These are phyloP conservation scores for Candida labiduridarum DNA, from an alignment of 1,139 yeast species.

Conservation along the genomic window DNA sequence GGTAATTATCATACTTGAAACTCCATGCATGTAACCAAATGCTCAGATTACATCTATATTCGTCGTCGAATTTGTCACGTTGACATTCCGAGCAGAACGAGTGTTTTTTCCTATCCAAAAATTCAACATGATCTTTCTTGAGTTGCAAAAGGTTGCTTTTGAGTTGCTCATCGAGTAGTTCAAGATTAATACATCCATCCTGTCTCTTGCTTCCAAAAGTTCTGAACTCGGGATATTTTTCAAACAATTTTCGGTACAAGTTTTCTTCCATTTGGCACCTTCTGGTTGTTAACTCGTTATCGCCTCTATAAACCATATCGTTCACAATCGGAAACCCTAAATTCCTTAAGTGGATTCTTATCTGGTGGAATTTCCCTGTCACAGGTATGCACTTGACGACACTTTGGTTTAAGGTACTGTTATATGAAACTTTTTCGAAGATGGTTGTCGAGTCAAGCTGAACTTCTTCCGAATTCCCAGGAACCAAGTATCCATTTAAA, in stretches of 20 bases:
- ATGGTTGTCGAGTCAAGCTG: conserved; percentile 37
- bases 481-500: conserved; percentile 38
- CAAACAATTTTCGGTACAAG: conserved; percentile 27
- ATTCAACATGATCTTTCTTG: conserved; percentile 17
- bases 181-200: conserved; percentile 18
- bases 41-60: conserved; percentile 15
- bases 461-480: conserved; percentile 26
- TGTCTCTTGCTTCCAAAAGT: conserved; percentile 5
- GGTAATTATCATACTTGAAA: conserved; percentile 15
- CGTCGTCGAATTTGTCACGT: conserved; percentile 31
- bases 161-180: conserved; percentile 18
- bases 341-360: conserved; percentile 69
- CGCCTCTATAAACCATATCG: conserved; percentile 58
- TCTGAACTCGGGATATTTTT: conserved; percentile 19
- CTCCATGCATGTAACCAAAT: conserved; percentile 61
- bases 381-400: conserved; percentile 66
- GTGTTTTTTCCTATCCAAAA: background rate
- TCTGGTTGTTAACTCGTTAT: conserved; percentile 6
- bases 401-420: conserved; percentile 41
- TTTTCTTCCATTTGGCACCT: conserved; percentile 31
- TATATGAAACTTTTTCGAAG: conserved; percentile 30
- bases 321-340: conserved; percentile 70
- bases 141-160: conserved; percentile 16
- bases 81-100: conserved; percentile 46
- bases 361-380: conserved; percentile 81